phyloP scores from a whole-genome alignment of 306 rosid genomes.

The Gillenia trifoliata region DNA sequence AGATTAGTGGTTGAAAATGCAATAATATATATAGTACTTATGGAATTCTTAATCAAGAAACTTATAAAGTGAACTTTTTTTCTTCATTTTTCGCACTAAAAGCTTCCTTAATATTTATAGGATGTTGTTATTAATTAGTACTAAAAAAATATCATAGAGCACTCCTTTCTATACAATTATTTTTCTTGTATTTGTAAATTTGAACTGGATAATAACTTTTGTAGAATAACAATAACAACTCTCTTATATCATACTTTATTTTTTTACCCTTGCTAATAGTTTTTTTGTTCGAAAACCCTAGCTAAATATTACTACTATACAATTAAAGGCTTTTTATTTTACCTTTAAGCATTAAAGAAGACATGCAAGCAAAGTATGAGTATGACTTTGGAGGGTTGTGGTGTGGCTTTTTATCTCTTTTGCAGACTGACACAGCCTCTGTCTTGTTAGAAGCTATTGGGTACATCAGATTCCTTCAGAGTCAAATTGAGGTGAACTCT shows the following conservation, averaged over 20 bases:
- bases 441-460: constrained; percentile 99
- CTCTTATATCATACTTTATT: too few relatives aligned
- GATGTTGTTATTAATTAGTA: too few relatives aligned
- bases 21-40: not conserved
- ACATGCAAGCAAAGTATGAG: constrained; percentile 19
- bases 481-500: constrained; percentile 91
- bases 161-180: not conserved
- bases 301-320: not conserved
- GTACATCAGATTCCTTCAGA: constrained; percentile 99
- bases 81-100: not conserved
- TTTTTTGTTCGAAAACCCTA: too few relatives aligned
- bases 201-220: not conserved
- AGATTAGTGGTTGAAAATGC: not conserved
- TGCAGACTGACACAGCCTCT: constrained; percentile 99
- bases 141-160: not conserved
- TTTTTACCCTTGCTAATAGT: too few relatives aligned
- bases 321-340: constrained; percentile 7
- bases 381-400: constrained; percentile 45
- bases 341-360: constrained; percentile 32
- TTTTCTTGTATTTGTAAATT: too few relatives aligned
- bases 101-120: not conserved
- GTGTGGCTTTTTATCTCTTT: constrained; percentile 42
- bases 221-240: too few relatives aligned
- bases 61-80: constrained; percentile 7
- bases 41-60: not conserved